Evolutionary conservation across 208 protist species (phyloP).

Genomic region (Blastocrithidia nonstop): DNA sequence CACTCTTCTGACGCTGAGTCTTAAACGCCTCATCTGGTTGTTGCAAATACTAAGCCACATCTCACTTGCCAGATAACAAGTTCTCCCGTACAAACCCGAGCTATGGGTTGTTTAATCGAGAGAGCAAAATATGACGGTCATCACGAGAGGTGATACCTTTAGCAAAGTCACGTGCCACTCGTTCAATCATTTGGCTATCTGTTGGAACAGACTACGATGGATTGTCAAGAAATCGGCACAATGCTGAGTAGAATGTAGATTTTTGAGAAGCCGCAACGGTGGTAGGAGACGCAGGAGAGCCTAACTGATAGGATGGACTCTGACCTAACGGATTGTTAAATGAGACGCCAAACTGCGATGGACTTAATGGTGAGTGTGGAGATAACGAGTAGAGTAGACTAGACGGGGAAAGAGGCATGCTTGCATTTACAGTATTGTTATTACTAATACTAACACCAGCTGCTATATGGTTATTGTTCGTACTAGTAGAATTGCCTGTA

Average conservation of each 20-base stretch:
- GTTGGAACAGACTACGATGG: conserved; percentile 18
- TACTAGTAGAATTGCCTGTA: no score
- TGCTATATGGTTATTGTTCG: conserved; percentile 4
- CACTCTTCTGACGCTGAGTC: conserved; percentile 86
- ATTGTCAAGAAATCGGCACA: conserved; percentile 37
- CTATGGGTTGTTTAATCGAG: conserved; percentile 69
- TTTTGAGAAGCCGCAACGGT: conserved; percentile 4
- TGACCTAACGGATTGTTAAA: no score
- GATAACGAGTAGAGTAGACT: no score
- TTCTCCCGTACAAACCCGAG: conserved; percentile 62
- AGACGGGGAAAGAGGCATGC: no score
- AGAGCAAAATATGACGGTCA: conserved; percentile 71
- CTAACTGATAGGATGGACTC: no score
- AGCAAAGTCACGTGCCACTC: conserved; percentile 27
- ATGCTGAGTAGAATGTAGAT: no score
- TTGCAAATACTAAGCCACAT: conserved; percentile 73
- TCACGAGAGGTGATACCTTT: conserved; percentile 43
- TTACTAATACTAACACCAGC: background rate
- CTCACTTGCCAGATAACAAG: conserved; percentile 84
- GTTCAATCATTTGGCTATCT: conserved; percentile 15
- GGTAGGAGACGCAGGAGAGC: no score
- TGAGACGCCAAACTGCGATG: no score
- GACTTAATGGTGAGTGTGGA: no score
- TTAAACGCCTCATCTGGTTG: conserved; percentile 87
- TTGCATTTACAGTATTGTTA: no score